These are phyloP conservation scores for Solanum chilense DNA, from an alignment of 257 asterid genomes.

Conservation along the genomic window DNA sequence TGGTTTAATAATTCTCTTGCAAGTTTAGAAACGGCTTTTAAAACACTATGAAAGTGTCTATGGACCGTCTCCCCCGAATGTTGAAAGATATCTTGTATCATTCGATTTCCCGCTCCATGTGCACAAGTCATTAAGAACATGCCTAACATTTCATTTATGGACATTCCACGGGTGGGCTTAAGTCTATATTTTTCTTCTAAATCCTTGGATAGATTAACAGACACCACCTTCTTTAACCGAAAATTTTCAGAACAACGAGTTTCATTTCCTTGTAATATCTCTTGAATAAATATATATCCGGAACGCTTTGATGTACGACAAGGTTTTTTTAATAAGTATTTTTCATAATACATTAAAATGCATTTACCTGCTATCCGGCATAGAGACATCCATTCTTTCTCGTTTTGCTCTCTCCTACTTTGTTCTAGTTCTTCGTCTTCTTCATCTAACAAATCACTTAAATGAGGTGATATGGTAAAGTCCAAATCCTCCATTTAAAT, in stretches of 20 bases:
- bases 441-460: too few species aligned
- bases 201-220: background rate
- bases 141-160: background rate
- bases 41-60: background rate
- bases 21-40: background rate
- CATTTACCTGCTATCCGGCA: background rate
- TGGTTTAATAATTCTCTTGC: background rate
- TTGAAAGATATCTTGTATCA: background rate
- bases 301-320: background rate
- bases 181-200: background rate
- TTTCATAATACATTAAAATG: background rate
- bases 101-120: background rate
- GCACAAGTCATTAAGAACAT: background rate
- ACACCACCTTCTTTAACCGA: background rate
- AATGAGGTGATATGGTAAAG: too few species aligned
- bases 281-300: background rate
- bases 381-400: too few species aligned
- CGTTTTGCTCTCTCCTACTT: background rate
- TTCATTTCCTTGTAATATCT: background rate
- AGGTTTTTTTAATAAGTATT: background rate
- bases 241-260: background rate
- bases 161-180: background rate
- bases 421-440: background rate
- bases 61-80: background rate
- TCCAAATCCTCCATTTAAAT: too few species aligned